phyloP scores from a whole-genome alignment of 2,329 filamentous ascomycete genomes.

The Arthroderma sp. region DNA sequence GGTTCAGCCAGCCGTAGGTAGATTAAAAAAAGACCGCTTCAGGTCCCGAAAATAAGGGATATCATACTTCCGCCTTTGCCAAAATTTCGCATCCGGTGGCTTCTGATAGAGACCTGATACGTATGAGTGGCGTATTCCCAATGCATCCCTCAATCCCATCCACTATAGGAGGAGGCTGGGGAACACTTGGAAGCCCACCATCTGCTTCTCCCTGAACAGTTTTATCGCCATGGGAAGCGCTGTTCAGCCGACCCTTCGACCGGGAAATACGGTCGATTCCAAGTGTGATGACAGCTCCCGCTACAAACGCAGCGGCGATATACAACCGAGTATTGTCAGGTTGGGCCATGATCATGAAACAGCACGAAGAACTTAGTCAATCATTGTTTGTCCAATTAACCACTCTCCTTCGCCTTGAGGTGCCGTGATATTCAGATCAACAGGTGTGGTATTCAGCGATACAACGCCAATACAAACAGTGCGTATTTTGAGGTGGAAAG shows the following conservation, averaged over 20 bases:
- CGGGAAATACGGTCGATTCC: conserved; percentile 45
- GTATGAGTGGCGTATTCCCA: conserved; percentile 80
- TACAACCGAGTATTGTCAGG: conserved; percentile 30
- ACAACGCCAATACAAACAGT: neutral
- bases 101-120: conserved; percentile 70
- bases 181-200: neutral
- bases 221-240: no score
- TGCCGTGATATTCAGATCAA: no score
- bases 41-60: neutral
- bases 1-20: neutral
- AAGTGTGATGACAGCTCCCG: conserved; percentile 61
- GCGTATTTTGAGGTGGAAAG: conserved; percentile 5
- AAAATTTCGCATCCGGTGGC: conserved; percentile 81
- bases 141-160: conserved; percentile 85
- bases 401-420: no score
- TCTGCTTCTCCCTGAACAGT: no score
- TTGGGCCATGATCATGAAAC: conserved; percentile 14
- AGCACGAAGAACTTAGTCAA: no score
- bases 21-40: neutral
- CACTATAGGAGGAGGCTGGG: conserved; percentile 38
- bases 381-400: no score
- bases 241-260: no score
- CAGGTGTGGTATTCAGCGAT: neutral
- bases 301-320: conserved; percentile 56
- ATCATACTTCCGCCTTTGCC: conserved; percentile 66